Evolutionary conservation across 148 eudicot genomes (phyloP).

Genomic region (Salicornia ramosissima): DNA sequence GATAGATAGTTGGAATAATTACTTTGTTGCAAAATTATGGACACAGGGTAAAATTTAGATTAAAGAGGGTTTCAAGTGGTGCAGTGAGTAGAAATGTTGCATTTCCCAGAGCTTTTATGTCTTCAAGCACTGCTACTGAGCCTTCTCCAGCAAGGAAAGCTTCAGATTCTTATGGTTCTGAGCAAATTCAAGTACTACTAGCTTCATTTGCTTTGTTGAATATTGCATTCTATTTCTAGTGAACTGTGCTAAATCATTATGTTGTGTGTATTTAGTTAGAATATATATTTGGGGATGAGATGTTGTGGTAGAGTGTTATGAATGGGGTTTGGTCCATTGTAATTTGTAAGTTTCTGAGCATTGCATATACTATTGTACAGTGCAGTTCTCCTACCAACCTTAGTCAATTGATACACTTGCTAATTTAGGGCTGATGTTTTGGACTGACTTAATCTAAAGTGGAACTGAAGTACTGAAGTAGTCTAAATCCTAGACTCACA

Average conservation of each 20-base stretch:
- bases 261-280: not conserved
- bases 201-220: not conserved
- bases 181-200: conserved; percentile 84
- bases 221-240: not conserved
- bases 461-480: too few species aligned
- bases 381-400: too few species aligned
- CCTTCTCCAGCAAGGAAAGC: conserved; percentile 36
- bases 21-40: not conserved
- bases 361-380: too few species aligned
- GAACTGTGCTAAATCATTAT: not conserved
- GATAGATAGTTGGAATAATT: not conserved
- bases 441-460: too few species aligned
- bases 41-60: conserved; percentile 44
- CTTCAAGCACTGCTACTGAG: conserved; percentile 51
- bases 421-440: too few species aligned
- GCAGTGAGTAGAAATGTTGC: conserved; percentile 34
- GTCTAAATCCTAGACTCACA: too few species aligned
- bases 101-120: conserved; percentile 58
- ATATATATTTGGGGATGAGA: not conserved
- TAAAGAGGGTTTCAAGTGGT: conserved; percentile 36
- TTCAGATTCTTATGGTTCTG: conserved; percentile 73
- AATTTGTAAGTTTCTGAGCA: too few species aligned
- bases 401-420: too few species aligned
- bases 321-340: too few species aligned
- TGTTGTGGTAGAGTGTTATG: too few species aligned